A percentile compares a stretch with the other conserved stretches of the same genome.
phyloP scores from a whole-genome alignment of 2,329 filamentous ascomycete species.

The Venturia oleaginea region DNA sequence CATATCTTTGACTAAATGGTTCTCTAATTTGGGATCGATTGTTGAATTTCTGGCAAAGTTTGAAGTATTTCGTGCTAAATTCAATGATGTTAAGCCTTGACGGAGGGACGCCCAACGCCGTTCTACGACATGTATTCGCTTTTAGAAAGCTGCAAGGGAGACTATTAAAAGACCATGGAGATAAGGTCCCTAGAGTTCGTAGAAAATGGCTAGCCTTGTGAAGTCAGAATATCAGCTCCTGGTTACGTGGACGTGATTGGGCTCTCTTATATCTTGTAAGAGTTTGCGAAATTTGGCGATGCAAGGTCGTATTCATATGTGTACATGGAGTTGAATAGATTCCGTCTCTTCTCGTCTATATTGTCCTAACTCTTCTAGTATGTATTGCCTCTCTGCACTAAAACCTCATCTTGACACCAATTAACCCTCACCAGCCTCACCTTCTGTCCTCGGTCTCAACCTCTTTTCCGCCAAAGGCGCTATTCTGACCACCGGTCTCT shows the following conservation, averaged over 20 bases:
- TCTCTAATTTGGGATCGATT: too few relatives aligned
- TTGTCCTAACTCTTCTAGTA: neutral
- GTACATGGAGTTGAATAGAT: neutral
- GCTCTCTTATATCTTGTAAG: too few relatives aligned
- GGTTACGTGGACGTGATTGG: too few relatives aligned
- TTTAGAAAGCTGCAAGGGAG: neutral
- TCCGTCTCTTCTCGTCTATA: neutral
- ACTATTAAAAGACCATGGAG: neutral
- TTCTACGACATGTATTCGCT: too few relatives aligned
- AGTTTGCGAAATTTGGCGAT: too few relatives aligned
- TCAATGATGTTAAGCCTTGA: too few relatives aligned
- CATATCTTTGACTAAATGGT: too few relatives aligned
- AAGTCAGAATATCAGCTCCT: too few relatives aligned
- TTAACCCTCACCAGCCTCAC: neutral
- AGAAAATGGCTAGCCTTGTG: too few relatives aligned
- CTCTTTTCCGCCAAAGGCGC: neutral
- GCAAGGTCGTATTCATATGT: neutral
- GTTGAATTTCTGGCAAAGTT: too few relatives aligned
- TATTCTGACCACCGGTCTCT: conserved; percentile 9
- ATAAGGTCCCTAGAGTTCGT: neutral
- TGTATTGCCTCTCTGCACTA: neutral
- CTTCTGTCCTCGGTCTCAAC: neutral
- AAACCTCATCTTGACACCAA: neutral
- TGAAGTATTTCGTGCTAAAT: too few relatives aligned
- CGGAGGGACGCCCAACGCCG: too few relatives aligned